Evolutionary conservation across 176 grass and related monocot genomes (phyloP), one percentile per base, ranked within the genome.

Genomic region (Aegilops sharonensis): DNA sequence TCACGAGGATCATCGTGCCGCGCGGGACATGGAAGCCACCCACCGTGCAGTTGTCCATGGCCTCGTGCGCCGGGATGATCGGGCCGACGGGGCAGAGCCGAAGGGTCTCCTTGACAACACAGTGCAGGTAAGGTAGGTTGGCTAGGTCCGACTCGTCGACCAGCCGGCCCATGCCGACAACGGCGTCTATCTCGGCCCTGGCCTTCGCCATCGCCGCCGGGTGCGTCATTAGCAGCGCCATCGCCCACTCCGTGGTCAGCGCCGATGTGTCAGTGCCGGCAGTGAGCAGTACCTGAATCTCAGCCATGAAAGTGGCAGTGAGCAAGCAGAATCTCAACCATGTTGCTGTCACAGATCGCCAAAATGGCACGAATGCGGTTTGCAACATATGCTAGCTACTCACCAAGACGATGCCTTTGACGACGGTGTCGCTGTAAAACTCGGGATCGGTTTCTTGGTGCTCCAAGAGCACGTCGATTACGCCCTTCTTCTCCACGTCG

Each of bases 1-100:
- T 91, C 17, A 96, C 89, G 12, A 96, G 66, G 56, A 96, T 61
- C 85, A 91, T 96, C 0, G 78, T 96, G 67, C 94, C 85, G 0
- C 62, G 78, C 9, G 29, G 89, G 32, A 96, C 80, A 1, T 0
- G 29, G 75, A 68, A 88, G 32, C 89, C 91, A 0, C 45, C 89
- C 4, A 96, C 57, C 5, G 14, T 47, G 81, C 89, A 91, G 69
- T 91, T 89, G 18, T 91, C 79, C 75, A 88, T 80, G 54, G 83
- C 82, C 72, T 95, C 94, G 9, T 93, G 94, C 9, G 94, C 83
- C 14, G 90, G 79, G 48, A 95, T 90, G 14, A 95, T 7, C 0
- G 91, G 87, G 0, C 21, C 89, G 4, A 75, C 66, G 5, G 94
- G 89, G 37, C 83, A 61, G 5, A 95, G 24, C 13, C 91, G 79